Evolutionary conservation across 2,329 filamentous ascomycete species (phyloP), one percentile per base, ranked within the genome.

Genomic region (Metarhizium robertsii): DNA sequence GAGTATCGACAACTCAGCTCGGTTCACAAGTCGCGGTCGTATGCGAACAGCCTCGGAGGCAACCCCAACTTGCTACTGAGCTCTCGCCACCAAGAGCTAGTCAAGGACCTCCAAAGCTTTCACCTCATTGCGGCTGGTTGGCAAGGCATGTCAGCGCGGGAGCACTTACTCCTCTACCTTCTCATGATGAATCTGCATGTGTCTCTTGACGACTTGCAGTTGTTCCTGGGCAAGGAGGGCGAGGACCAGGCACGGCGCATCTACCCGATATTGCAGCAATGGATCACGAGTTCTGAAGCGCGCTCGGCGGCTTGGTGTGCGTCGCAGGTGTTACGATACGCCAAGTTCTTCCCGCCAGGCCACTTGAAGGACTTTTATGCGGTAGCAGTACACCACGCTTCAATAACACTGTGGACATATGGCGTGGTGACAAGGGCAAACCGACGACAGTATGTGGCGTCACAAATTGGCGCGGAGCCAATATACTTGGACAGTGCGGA

Each of bases 371-470:
- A 86, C 59, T 88, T 89, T 65, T 80, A 83, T 58, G 84, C 85
- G 0, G 80, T 89, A 6, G 83, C 80, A 0, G 77, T 88, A 0
- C 87, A 88, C 64, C 86, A 89, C 64, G 85, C 84, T 4, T 77
- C 79, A 13, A 72, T 90, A 4, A 80, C 82, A 0, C 71, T 90
- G 45, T 90, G 87, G 87, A 79, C 80, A 0, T 88, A 86, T 60
- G 84, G 85, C 0, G 79, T 88, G 0, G 74, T 85, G 6, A 75
- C 71, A 20, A 69, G 72, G 58, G 75, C 78, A 14, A 65, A 62
- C 51, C 61, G 63, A 8, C 64, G 63, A 66, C 60, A 71, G 61
- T 65, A 64, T 59, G 52, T 65, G 13, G 55, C 64, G 3, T 55
- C 65, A 25, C 70, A 71, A n/a, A 69, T 69, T 54, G 59, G 54